Evolutionary conservation across 176 grass and related monocot species (phyloP), one percentile per base, ranked within the genome.

Genomic region (Paspalum notatum): DNA sequence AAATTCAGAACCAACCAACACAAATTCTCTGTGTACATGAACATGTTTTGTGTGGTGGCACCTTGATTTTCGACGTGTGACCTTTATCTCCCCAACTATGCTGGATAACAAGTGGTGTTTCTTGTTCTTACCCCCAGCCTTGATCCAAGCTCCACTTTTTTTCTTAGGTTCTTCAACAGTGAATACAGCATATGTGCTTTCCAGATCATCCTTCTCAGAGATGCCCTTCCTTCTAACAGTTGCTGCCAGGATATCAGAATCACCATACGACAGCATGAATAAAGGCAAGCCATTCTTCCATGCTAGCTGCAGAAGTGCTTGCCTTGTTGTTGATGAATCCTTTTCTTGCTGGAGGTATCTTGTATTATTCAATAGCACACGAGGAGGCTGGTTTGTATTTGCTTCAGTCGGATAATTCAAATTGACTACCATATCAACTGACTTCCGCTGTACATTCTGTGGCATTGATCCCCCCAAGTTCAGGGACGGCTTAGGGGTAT

Each of bases 211-310:
- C 38, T 85, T 89, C 48, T 68, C 62, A 2, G 86, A 77, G 24
- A 50, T 57, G 6, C 45, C 79, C 53, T 80, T 93, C 82, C 41
- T 84, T 83, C 86, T 87, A 55, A 96, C 51, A 52, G 91, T 96
- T 8, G 91, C 97, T 4, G 86, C 97, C 24, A 99, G 82, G 76
- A 96, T 79, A 83, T 91, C 97, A 89, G 81, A 88, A 64, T 94
- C 88, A 45, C 84, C 85, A 51, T 84, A 96, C 25, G 97, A 93
- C 72, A 99, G 83, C 91, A 99, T 91, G 73, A 96, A 96, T 65
- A 99, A 80, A 78, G 97, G 93, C 55, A 93, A 40, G 12, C 93
- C 97, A 55, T 89, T 90, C 46, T 91, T 96, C 89, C 93, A 96
- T 80, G 93, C 84, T 65, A 99, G 69, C 75, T 93, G 97, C 11